These are phyloP conservation scores for Monosporozyma unispora DNA, from an alignment of 805 yeast species.

Conservation along the genomic window DNA sequence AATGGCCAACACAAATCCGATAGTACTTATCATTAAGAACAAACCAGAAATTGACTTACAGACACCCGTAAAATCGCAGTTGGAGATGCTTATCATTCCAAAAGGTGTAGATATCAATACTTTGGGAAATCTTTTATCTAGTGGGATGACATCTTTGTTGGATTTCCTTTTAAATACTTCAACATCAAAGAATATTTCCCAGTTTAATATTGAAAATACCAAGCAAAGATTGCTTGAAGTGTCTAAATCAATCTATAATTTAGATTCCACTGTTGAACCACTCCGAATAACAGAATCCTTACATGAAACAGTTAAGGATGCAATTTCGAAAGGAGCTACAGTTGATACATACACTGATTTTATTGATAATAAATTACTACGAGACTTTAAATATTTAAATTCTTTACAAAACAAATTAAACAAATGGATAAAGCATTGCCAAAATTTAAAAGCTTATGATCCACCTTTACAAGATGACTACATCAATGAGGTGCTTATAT, in stretches of 20 bases:
- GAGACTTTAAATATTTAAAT: conserved; percentile 54
- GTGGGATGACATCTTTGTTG: conserved; percentile 64
- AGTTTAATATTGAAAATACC: conserved; percentile 32
- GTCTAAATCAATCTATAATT: conserved; percentile 53
- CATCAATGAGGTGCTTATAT: conserved; percentile 62
- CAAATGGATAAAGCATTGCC: conserved; percentile 61
- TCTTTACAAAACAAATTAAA: conserved; percentile 61
- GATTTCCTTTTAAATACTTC: conserved; percentile 33
- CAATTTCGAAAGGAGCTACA: conserved; percentile 31
- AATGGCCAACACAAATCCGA: background rate
- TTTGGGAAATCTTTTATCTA: conserved; percentile 48
- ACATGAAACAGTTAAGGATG: conserved; percentile 42
- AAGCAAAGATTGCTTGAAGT: conserved; percentile 62
- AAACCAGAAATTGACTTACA: background rate
- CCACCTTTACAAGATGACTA: conserved; percentile 46
- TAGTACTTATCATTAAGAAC: background rate
- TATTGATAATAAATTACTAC: conserved; percentile 32
- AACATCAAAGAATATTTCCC: conserved; percentile 18
- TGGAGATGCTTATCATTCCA: conserved; percentile 32
- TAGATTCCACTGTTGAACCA: conserved; percentile 56
- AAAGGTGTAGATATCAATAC: conserved; percentile 34
- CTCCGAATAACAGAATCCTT: conserved; percentile 51
- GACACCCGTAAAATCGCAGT: conserved; percentile 16
- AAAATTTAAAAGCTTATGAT: conserved; percentile 37
- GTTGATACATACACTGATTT: conserved; percentile 17